phyloP scores from a whole-genome alignment of 768 basidiomycete species.

The Cystofilobasidium capitatum region DNA sequence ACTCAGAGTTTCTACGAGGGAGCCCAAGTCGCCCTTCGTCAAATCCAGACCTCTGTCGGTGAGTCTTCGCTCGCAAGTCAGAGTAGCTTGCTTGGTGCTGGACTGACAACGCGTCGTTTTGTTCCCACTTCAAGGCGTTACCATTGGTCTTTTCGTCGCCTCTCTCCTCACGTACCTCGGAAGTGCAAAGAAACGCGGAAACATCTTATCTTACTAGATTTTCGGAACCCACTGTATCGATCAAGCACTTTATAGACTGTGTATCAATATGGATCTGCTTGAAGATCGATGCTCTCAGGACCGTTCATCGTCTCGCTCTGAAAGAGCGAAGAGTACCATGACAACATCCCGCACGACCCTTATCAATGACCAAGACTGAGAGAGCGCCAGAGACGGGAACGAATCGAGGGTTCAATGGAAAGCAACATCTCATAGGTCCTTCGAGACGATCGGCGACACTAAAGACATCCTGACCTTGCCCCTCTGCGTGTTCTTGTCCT shows the following conservation, averaged over 20 bases:
- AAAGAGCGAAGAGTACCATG: too few species aligned
- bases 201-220: neutral
- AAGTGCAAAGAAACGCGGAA: neutral
- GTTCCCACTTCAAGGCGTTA: neutral
- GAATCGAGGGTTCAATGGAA: neutral
- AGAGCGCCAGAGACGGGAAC: neutral
- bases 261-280: too few species aligned
- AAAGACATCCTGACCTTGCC: constrained; percentile 58
- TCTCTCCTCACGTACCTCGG: neutral
- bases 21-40: constrained; percentile 9
- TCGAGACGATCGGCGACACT: constrained; percentile 14
- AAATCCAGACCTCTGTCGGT: constrained; percentile 15
- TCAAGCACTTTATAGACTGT: neutral
- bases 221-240: too few species aligned
- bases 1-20: constrained; percentile 15
- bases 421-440: constrained; percentile 11
- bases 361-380: too few species aligned
- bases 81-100: neutral
- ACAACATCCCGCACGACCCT: too few species aligned
- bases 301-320: too few species aligned
- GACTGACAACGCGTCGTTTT: neutral
- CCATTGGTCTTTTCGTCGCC: neutral
- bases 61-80: neutral
- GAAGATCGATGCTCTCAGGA: too few species aligned
- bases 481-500: constrained; percentile 85